Conservation (phyloP, 2,329 filamentous ascomycete species). For the Moelleriella libera region DNA sequence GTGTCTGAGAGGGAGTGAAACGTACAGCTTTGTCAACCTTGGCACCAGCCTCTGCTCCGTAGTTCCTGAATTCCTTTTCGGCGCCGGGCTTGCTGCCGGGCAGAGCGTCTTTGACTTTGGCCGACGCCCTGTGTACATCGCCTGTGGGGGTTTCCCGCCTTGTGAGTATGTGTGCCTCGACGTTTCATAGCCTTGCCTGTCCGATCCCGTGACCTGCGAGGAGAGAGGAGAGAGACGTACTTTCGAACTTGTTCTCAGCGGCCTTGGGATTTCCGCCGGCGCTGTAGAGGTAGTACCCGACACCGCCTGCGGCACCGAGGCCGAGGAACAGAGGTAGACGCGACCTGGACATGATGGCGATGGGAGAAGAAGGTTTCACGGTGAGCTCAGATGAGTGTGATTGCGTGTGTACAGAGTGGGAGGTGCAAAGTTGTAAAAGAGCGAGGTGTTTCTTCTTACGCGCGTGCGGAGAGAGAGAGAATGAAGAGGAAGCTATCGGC, state of each 20-base stretch:
- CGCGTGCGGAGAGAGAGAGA: too few relatives aligned
- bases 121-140: conserved; percentile 57
- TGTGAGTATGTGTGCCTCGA: not conserved
- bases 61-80: conserved; percentile 45
- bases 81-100: conserved; percentile 47
- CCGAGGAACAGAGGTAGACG: conserved; percentile 38
- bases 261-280: conserved; percentile 69
- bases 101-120: conserved; percentile 51
- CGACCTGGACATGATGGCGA: conserved; percentile 27
- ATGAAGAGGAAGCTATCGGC: too few relatives aligned
- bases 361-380: not conserved
- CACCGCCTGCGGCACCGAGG: conserved; percentile 48
- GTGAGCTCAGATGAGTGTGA: too few relatives aligned
- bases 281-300: conserved; percentile 83
- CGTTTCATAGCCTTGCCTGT: too few relatives aligned
- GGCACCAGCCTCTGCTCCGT: conserved; percentile 35
- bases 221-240: conserved; percentile 27
- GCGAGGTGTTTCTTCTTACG: too few relatives aligned
- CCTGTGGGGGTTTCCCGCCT: conserved; percentile 33
- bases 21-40: conserved; percentile 58
- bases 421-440: too few relatives aligned
- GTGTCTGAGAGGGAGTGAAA: conserved; percentile 7
- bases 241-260: conserved; percentile 76
- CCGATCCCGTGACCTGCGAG: too few relatives aligned
- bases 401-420: too few relatives aligned